Base-by-base conservation (phyloP, 441 rosid species). In the Croton laevigatus region DNA sequence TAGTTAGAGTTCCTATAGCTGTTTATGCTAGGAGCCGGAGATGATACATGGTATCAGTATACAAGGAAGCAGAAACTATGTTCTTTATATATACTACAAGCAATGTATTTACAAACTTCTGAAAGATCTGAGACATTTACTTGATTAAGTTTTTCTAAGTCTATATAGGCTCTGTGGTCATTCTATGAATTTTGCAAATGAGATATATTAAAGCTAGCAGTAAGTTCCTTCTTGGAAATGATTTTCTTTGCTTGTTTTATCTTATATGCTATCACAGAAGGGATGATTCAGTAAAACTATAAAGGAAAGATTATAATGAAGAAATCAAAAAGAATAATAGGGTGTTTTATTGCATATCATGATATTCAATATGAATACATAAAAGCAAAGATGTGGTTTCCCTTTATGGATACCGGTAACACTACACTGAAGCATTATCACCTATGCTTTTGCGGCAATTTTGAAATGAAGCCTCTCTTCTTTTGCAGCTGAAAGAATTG, bases 1-100 rank as follows among this genome's bases (percentile, higher is more conserved):
- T 69, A 46, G 76, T 82, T 62, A 81, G 82, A 77, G 79, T 85
- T 75, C 88, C 88, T 68, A 62, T 85, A 55, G 82, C 85, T 8
- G 85, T 82, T 79, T 83, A 49, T 49, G 53, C 53, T 16, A 49
- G 53, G 53, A 5, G 53, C 6, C 17, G 57, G 82, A 76, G 71
- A 77, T 82, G 71, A 69, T 79, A 20, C 63, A 81, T 2, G 32
- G 32, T 27, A 27, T 27, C 32, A 27, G 32, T 27, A 27, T 2
- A 75, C 76, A 62, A 54, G 82, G 83, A 67, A 76, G 75, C 58
- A 75, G 71, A 54, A 68, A 49, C 19, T 85, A 82, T 68, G 54
- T 69, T 46, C 76, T 82, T 65, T 79, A 75, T 72, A 82, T 79
- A 17, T 72, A 17, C 54, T 74, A 54, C 44, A 71, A 59, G 57